Conservation (phyloP, 1,139 yeast genomes). For the Wickerhamomyces sp. region DNA sequence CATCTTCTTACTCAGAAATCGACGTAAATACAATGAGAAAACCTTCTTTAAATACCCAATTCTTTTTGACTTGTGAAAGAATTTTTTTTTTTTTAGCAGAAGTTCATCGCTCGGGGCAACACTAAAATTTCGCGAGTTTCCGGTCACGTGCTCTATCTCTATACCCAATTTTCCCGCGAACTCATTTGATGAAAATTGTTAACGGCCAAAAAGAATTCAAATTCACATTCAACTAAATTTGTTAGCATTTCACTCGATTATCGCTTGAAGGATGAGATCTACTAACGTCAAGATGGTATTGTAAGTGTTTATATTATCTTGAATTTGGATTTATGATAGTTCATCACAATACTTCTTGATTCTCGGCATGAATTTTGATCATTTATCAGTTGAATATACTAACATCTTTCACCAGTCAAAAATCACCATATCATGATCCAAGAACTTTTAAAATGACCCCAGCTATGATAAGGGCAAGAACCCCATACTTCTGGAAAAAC, state of each 20-base stretch:
- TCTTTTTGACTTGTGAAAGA: background rate
- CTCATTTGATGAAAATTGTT: too few relatives aligned
- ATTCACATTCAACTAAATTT: too few relatives aligned
- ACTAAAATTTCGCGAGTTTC: background rate
- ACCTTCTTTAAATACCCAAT: too few relatives aligned
- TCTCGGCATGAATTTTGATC: too few relatives aligned
- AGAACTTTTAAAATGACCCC: conserved; percentile 88
- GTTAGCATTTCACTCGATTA: too few relatives aligned
- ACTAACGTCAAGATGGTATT: conserved; percentile 8
- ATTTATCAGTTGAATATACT: background rate
- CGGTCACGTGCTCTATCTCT: background rate
- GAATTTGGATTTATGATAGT: too few relatives aligned
- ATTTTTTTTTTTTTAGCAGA: background rate
- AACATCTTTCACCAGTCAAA: conserved; percentile 11
- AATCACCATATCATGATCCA: conserved; percentile 61
- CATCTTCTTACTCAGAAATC: background rate
- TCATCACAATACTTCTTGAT: too few relatives aligned
- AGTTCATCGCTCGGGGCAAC: conserved; percentile 5
- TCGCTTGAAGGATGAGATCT: too few relatives aligned
- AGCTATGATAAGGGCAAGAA: conserved; percentile 84
- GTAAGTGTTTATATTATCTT: conserved; percentile 5
- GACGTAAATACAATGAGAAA: background rate
- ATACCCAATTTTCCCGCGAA: background rate
- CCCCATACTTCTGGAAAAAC: conserved; percentile 79
- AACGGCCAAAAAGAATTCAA: too few relatives aligned